Evolutionary conservation across 202 grass and related monocot genomes (phyloP).

Genomic region (Thinopyrum obtusiflorum): DNA sequence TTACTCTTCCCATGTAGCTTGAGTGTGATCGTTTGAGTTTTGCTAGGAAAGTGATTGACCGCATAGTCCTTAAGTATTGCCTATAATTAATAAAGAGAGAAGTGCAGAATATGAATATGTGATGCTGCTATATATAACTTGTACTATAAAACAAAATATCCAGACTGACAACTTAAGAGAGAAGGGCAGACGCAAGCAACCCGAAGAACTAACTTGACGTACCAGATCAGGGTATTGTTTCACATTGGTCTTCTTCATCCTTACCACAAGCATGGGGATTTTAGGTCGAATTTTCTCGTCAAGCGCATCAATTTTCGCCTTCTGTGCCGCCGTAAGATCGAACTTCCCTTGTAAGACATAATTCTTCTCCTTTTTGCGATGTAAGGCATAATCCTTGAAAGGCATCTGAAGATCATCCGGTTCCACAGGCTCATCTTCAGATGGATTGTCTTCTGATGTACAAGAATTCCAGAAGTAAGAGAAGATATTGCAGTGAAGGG

Average conservation of each 20-base stretch:
- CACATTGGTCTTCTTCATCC: constrained; percentile 11
- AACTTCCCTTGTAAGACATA: constrained; percentile 2
- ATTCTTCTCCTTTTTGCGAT: neutral
- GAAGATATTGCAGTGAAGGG: neutral
- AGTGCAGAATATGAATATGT: neutral
- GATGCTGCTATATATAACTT: neutral
- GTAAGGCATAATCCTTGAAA: neutral
- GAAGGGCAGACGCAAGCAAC: no score
- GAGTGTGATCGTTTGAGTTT: constrained; percentile 2
- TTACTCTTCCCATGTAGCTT: neutral
- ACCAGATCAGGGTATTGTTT: neutral
- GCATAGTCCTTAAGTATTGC: constrained; percentile 8
- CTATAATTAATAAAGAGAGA: constrained; percentile 16
- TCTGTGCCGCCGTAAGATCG: neutral
- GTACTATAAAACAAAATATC: neutral
- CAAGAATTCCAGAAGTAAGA: neutral
- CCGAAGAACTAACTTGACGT: neutral
- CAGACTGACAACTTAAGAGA: neutral
- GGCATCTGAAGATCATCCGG: neutral
- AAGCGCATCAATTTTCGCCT: neutral
- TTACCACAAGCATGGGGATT: neutral
- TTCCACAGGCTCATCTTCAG: neutral
- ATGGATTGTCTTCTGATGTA: neutral
- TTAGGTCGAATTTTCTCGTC: neutral
- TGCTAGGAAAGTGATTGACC: neutral